Evolutionary conservation across 2,329 filamentous ascomycete species (phyloP).

Genomic region (Monosporascus sp.): DNA sequence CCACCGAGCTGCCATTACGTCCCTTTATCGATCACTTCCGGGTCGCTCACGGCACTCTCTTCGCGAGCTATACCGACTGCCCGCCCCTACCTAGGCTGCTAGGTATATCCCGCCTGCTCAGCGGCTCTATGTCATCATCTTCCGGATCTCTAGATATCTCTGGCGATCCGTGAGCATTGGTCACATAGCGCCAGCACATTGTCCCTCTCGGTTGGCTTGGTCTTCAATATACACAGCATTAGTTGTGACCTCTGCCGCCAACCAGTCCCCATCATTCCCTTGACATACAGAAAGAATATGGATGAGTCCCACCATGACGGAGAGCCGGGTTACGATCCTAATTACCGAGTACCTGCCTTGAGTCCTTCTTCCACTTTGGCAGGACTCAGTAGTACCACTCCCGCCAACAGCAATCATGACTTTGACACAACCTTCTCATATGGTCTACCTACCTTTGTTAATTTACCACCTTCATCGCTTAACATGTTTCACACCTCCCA

Average conservation of each 20-base stretch:
- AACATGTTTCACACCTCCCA: constrained; percentile 14
- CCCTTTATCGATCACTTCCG: background rate
- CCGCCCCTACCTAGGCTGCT: background rate
- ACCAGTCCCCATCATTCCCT: constrained; percentile 3
- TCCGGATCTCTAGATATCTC: background rate
- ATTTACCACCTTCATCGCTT: constrained; percentile 9
- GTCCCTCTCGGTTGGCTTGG: background rate
- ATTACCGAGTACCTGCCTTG: constrained; percentile 5
- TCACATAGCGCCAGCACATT: background rate
- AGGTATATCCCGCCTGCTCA: background rate
- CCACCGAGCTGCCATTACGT: no score
- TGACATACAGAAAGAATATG: constrained; percentile 7
- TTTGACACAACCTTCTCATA: constrained; percentile 12
- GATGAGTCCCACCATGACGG: constrained; percentile 10
- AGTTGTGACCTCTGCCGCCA: background rate
- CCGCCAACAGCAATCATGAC: constrained; percentile 3
- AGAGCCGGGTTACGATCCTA: constrained; percentile 10
- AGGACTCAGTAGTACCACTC: constrained; percentile 3
- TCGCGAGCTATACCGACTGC: background rate
- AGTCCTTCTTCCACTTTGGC: constrained; percentile 10
- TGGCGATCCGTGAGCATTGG: background rate
- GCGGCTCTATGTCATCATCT: background rate
- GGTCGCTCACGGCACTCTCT: background rate
- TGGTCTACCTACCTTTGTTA: constrained; percentile 4
- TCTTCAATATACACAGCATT: constrained; percentile 3